Evolutionary conservation across 1,139 yeast species (phyloP).

Genomic region (Pichia sp.): DNA sequence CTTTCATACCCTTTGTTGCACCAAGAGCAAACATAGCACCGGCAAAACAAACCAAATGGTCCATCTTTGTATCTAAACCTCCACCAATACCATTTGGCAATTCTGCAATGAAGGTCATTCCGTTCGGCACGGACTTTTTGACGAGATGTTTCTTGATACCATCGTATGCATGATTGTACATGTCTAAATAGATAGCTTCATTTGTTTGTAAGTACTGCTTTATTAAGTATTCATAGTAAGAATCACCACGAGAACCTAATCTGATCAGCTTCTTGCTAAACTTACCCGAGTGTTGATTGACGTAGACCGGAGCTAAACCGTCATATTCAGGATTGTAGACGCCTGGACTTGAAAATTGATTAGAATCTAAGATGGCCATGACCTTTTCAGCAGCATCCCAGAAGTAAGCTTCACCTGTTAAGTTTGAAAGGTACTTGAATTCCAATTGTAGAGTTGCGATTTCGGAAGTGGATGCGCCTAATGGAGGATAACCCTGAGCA

Average conservation of each 20-base stretch:
- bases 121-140: conserved; percentile 58
- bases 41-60: conserved; percentile 88
- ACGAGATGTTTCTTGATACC: conserved; percentile 72
- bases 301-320: conserved; percentile 82
- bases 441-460: conserved; percentile 88
- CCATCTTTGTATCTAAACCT: conserved; percentile 76
- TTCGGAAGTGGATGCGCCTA: conserved; percentile 85
- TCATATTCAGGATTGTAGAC: conserved; percentile 48
- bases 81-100: conserved; percentile 66
- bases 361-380: conserved; percentile 61
- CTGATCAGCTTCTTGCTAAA: conserved; percentile 67
- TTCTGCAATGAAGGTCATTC: conserved; percentile 75
- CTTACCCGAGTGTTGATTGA: conserved; percentile 71
- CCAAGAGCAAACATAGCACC: conserved; percentile 92
- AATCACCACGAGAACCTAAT: conserved; percentile 89
- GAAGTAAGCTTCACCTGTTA: conserved; percentile 76
- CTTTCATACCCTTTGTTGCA: conserved; percentile 72
- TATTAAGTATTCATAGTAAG: conserved; percentile 85
- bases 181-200: conserved; percentile 64
- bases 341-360: conserved; percentile 13
- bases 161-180: conserved; percentile 75
- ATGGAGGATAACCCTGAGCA: conserved; percentile 61
- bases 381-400: conserved; percentile 80
- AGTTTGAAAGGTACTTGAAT: conserved; percentile 74
- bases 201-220: conserved; percentile 85